Base-by-base conservation (phyloP, 2,329 filamentous ascomycete species). In the Sordariomycetes sp. region DNA sequence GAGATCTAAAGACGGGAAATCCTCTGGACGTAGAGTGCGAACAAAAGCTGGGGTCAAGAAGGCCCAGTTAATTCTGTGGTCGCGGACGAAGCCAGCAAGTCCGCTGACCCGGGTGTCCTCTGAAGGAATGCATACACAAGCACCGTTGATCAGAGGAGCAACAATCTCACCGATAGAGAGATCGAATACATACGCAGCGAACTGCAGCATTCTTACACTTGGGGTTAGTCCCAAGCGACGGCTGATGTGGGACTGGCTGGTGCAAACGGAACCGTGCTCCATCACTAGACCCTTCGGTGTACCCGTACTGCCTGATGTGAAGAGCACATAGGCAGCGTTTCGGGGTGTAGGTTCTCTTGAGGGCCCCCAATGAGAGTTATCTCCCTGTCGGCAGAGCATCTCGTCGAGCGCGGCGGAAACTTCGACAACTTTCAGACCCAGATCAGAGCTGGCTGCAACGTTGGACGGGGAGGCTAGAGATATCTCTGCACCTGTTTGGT, bases 251-350 rank as follows among this genome's bases (percentile, higher is more conserved):
- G 39, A 32, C 2, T 37, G 38, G 4, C 46, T 47, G 4, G 45
- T 46, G 24, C 44, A 17, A 6, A 49, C 29, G 16, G 34, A 15
- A 2, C 33, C 21, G 28, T 47, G 46, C n/a, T 42, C 34, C 18
- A 48, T 40, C 9, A 44, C 32, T 3, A 47, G 37, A 5, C 47
- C 47, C 29, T 49, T 48, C 6, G 47, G 45, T 12, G 33, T 37
- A 11, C 46, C 47, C 2, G 47, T 49, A 24, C 40, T 46, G 8
- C 46, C 47, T 4, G 45, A 48, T 6, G 46, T 48, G 34, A 49
- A 49, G 11, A 47, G 24, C 4, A 46, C 33, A 31, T 42, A 48
- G 11, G 9, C 9, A n/a, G 23, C 23, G n/a, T 9, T 25, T 10
- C 21, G 4, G 19, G 17, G 17, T 11, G 9, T 3, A 25, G 17